Conservation (phyloP, 2,329 filamentous ascomycete genomes). For the Clonostachys rosea region DNA sequence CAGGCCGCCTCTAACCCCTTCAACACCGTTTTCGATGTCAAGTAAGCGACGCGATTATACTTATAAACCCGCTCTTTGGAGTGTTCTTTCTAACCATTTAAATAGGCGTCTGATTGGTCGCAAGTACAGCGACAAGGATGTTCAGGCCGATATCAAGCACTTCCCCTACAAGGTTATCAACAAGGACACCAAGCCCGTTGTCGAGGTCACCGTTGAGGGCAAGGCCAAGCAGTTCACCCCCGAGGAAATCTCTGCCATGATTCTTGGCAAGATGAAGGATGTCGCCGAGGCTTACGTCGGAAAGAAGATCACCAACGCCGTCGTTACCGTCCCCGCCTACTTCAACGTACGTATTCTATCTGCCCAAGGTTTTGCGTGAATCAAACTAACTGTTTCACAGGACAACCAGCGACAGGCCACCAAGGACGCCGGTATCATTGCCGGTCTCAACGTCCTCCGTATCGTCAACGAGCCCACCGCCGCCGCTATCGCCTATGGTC, state of each 20-base stretch:
- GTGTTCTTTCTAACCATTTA: conserved; percentile 8
- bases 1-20: conserved; percentile 78
- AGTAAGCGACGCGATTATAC: conserved; percentile 52
- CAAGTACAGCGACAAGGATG: conserved; percentile 78
- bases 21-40: conserved; percentile 77
- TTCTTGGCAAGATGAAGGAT: conserved; percentile 81
- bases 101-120: conserved; percentile 76
- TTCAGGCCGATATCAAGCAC: conserved; percentile 94
- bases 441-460: conserved; percentile 90
- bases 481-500: conserved; percentile 89
- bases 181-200: conserved; percentile 85
- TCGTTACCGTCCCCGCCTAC: conserved; percentile 94
- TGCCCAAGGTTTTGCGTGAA: not conserved
- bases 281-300: conserved; percentile 74
- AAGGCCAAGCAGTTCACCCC: conserved; percentile 70
- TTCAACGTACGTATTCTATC: conserved; percentile 61
- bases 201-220: conserved; percentile 68
- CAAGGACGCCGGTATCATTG: conserved; percentile 90
- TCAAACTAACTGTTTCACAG: conserved; percentile 17
- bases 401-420: conserved; percentile 96
- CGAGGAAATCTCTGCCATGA: conserved; percentile 78
- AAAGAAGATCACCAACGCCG: conserved; percentile 80
- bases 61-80: not conserved
- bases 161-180: conserved; percentile 93
- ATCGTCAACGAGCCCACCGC: conserved; percentile 97